phyloP scores from a whole-genome alignment of 1,284 basidiomycete species.

The Gastroboletus turbinatus region DNA sequence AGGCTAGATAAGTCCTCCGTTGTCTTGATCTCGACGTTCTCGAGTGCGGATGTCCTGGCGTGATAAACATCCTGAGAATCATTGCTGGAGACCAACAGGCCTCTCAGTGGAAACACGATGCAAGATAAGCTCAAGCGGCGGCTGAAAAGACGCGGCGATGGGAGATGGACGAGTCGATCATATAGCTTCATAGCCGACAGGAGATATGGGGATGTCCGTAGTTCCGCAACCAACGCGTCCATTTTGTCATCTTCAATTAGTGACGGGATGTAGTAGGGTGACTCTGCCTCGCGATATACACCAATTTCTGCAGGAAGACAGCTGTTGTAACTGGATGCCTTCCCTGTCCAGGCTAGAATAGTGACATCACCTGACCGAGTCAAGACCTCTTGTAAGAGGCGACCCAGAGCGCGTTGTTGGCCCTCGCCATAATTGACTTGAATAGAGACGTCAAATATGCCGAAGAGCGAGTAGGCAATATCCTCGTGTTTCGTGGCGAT shows the following conservation, averaged over 20 bases:
- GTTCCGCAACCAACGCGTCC: background rate
- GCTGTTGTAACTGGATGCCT: background rate
- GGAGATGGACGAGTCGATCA: background rate
- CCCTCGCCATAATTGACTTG: background rate
- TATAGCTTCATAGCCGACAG: background rate
- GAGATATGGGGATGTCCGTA: background rate
- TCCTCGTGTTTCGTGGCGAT: background rate
- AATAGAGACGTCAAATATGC: background rate
- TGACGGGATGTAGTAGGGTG: too few species aligned
- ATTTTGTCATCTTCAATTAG: too few species aligned
- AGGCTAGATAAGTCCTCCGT: background rate
- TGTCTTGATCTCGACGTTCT: background rate
- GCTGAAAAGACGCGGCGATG: background rate
- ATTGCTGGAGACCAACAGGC: background rate
- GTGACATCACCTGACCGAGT: too few species aligned
- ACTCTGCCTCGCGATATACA: background rate
- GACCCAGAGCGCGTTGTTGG: too few species aligned
- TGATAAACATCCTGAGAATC: background rate
- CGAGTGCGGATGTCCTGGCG: background rate
- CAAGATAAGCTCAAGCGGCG: background rate
- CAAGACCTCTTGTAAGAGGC: too few species aligned
- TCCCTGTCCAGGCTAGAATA: too few species aligned
- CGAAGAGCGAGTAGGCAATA: background rate
- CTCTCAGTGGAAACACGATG: background rate
- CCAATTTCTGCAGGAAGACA: background rate